Evolutionary conservation across 331 rosid species (phyloP).

Genomic region (Dryas integrifolia): DNA sequence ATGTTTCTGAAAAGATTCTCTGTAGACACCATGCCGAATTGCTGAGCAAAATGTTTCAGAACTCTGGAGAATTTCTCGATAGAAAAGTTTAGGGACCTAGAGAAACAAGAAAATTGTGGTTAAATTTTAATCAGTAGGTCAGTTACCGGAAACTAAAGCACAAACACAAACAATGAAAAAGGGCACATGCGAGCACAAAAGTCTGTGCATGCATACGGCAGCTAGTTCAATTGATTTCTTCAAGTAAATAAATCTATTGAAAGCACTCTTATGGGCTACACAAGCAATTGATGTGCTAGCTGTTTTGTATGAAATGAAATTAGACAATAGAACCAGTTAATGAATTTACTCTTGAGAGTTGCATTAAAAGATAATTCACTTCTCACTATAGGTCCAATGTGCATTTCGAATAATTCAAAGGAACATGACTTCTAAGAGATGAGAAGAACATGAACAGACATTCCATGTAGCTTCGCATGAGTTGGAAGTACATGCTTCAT

Average conservation of each 20-base stretch:
- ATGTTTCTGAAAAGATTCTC: slow-evolving; percentile 54
- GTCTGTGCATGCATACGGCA: background rate
- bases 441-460: background rate
- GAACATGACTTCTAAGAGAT: slow-evolving; percentile 1
- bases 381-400: background rate
- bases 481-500: background rate
- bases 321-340: background rate
- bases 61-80: slow-evolving; percentile 54
- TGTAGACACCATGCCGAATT: slow-evolving; percentile 49
- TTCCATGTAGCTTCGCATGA: background rate
- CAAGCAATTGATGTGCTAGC: background rate
- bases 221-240: background rate
- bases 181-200: background rate
- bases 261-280: background rate
- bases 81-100: slow-evolving; percentile 84
- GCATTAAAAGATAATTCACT: background rate
- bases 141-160: background rate
- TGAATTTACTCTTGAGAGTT: background rate
- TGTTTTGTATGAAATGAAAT: background rate
- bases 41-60: slow-evolving; percentile 52
- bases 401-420: background rate
- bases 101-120: background rate
- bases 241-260: background rate
- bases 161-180: background rate
- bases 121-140: background rate